Evolutionary conservation across 2,329 filamentous ascomycete genomes (phyloP).

Genomic region (Fusarium sp.): DNA sequence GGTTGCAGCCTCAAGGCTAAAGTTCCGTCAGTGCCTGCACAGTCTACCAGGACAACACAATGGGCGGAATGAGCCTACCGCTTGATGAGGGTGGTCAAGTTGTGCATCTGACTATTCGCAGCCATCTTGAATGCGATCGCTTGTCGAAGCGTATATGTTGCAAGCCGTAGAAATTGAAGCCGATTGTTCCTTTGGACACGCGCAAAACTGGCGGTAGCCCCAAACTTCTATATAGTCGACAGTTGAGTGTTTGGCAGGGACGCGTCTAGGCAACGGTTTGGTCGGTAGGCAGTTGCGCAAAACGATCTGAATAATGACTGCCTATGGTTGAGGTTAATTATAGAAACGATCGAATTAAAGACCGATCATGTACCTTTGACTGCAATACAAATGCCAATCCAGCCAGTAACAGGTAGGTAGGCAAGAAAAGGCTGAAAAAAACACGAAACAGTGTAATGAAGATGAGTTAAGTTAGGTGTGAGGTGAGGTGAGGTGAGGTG

Average conservation of each 20-base stretch:
- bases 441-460: constrained; percentile 1
- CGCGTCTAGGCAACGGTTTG: constrained; percentile 26
- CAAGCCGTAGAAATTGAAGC: background rate
- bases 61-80: constrained; percentile 67
- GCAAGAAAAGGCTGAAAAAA: background rate
- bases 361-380: background rate
- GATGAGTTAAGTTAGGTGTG: constrained; percentile 3
- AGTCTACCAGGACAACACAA: background rate
- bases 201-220: background rate
- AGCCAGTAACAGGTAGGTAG: background rate
- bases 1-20: constrained; percentile 94
- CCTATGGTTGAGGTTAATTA: background rate
- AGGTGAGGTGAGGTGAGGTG: constrained; percentile 16
- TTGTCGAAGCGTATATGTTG: background rate
- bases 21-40: constrained; percentile 58
- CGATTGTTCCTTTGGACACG: background rate
- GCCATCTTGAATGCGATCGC: constrained; percentile 64
- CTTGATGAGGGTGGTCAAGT: constrained; percentile 97
- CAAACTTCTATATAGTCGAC: constrained; percentile 2
- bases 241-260: background rate
- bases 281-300: constrained; percentile 26
- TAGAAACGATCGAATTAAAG: background rate
- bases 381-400: background rate
- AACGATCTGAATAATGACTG: background rate
- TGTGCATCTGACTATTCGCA: constrained; percentile 88